phyloP scores from a whole-genome alignment of 805 yeast genomes.

The Sugiyamaella chiloensis region DNA sequence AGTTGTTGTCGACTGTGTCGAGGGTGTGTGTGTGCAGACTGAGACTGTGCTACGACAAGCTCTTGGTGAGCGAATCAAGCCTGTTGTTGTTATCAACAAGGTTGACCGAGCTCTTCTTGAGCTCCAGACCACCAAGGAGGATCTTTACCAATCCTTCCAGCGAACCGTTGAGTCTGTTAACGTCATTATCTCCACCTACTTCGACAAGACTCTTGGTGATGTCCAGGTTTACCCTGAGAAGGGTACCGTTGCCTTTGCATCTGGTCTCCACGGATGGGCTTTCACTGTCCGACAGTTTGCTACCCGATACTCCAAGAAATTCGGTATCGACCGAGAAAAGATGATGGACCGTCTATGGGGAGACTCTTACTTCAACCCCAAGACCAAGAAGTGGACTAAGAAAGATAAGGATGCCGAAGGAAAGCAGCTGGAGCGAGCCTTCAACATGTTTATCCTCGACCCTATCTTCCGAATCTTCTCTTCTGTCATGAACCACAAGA shows the following conservation, averaged over 20 bases:
- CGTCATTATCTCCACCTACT: constrained; percentile 95
- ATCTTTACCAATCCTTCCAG: constrained; percentile 94
- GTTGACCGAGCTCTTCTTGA: constrained; percentile 99
- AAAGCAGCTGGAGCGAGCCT: constrained; percentile 95
- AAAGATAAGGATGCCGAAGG: constrained; percentile 94
- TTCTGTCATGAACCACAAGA: constrained; percentile 98
- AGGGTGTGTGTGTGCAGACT: constrained; percentile 99
- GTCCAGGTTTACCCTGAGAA: constrained; percentile 97
- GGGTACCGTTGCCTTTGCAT: constrained; percentile 99
- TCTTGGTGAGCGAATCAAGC: constrained; percentile 98
- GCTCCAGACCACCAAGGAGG: constrained; percentile 98
- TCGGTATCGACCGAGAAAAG: constrained; percentile 97
- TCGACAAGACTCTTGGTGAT: constrained; percentile 89
- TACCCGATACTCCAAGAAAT: constrained; percentile 95
- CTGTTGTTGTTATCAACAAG: constrained; percentile 97
- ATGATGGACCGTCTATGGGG: constrained; percentile 99
- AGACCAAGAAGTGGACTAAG: constrained; percentile 99
- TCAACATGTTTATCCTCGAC: constrained; percentile 98
- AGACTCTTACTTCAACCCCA: constrained; percentile 99
- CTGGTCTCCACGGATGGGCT: constrained; percentile 99
- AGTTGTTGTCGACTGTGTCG: constrained; percentile 98
- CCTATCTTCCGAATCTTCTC: constrained; percentile 97
- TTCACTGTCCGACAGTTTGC: constrained; percentile 99
- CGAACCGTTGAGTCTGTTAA: constrained; percentile 99
- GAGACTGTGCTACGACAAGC: constrained; percentile 99